Evolutionary conservation across 495 filamentous ascomycete genomes (phyloP).

Genomic region (Copromyces sp.): DNA sequence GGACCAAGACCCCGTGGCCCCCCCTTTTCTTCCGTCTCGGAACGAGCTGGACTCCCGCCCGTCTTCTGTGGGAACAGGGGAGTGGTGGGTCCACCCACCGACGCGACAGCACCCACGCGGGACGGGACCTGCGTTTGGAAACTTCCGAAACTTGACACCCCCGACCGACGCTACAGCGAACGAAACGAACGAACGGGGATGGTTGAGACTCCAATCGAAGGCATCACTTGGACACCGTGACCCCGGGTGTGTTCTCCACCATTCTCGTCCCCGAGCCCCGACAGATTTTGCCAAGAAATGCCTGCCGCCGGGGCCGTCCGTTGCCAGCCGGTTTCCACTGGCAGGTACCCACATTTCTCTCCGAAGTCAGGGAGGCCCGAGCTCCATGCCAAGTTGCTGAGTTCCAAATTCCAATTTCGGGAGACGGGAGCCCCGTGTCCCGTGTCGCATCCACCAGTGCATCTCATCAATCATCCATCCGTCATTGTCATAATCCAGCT

Average conservation of each 20-base stretch:
- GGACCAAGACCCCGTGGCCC: background rate
- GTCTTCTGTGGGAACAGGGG: background rate
- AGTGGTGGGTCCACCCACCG: too few species aligned
- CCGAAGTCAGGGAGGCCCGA: background rate
- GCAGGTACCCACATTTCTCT: background rate
- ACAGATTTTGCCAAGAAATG: background rate
- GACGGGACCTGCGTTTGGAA: background rate
- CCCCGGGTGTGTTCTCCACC: background rate
- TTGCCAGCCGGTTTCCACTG: background rate
- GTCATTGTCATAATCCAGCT: background rate
- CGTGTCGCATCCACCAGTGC: background rate
- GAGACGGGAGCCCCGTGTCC: too few species aligned
- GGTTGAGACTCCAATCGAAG: background rate
- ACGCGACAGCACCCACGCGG: background rate
- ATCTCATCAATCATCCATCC: background rate
- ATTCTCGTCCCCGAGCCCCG: background rate
- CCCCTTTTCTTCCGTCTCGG: background rate
- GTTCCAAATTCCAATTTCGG: too few species aligned
- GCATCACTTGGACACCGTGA: background rate
- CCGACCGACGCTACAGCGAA: background rate
- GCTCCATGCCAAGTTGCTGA: background rate
- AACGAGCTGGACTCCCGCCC: background rate
- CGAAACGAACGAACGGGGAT: background rate
- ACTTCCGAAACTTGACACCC: background rate
- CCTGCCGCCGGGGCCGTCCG: background rate